Conservation (phyloP, 2,329 filamentous ascomycete genomes). For the Fusarium sp. region DNA sequence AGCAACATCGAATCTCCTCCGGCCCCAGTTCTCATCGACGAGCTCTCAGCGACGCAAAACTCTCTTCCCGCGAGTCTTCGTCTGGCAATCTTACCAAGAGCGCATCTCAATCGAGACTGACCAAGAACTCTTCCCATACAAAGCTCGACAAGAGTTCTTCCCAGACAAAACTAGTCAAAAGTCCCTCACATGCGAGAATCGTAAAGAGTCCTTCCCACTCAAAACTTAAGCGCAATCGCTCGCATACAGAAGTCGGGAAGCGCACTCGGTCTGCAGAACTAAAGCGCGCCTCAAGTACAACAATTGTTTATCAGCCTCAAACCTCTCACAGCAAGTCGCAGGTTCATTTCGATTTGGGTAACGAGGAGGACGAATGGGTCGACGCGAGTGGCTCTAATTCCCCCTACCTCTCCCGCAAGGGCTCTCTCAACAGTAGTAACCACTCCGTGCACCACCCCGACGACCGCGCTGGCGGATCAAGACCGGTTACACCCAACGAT, state of each 20-base stretch:
- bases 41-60: slow-evolving; percentile 60
- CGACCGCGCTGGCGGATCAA: slow-evolving; percentile 51
- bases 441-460: slow-evolving; percentile 52
- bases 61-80: slow-evolving; percentile 55
- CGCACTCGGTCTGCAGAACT: slow-evolving; percentile 67
- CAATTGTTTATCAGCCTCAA: slow-evolving; percentile 56
- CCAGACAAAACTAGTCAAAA: slow-evolving; percentile 48
- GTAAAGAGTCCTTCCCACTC: slow-evolving; percentile 65
- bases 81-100: slow-evolving; percentile 62
- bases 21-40: slow-evolving; percentile 55
- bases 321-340: slow-evolving; percentile 57
- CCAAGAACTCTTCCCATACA: slow-evolving; percentile 64
- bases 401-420: slow-evolving; percentile 59
- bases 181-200: slow-evolving; percentile 53
- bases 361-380: slow-evolving; percentile 70
- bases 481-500: slow-evolving; percentile 49
- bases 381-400: slow-evolving; percentile 72
- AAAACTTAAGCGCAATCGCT: slow-evolving; percentile 50
- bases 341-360: slow-evolving; percentile 72
- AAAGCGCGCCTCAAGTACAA: slow-evolving; percentile 63
- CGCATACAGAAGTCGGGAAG: slow-evolving; percentile 49
- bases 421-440: slow-evolving; percentile 60
- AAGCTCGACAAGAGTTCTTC: slow-evolving; percentile 60
- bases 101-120: slow-evolving; percentile 62
- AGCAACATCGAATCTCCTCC: slow-evolving; percentile 23